Conservation (phyloP, 148 eudicot genomes). For the Selenicereus undatus region DNA sequence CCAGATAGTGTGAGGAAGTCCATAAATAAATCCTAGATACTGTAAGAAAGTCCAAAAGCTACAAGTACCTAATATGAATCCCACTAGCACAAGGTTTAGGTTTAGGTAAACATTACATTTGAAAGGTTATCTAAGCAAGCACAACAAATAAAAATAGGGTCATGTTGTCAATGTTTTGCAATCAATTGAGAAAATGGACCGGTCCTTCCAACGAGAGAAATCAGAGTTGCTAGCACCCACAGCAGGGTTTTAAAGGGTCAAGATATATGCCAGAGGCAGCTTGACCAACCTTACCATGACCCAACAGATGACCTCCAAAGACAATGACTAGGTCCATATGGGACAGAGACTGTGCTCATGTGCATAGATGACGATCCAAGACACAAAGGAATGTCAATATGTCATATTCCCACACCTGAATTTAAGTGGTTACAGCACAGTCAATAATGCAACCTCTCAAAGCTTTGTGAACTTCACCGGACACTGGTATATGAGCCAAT, state of each 20-base stretch:
- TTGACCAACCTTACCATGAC: not conserved
- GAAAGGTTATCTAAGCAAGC: not conserved
- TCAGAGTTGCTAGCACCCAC: too few species aligned
- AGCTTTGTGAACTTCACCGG: not conserved
- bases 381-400: not conserved
- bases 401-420: not conserved
- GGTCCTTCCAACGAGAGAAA: too few species aligned
- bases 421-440: not conserved
- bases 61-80: not conserved
- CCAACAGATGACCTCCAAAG: not conserved
- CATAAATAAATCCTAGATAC: not conserved
- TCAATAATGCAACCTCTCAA: not conserved
- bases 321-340: not conserved
- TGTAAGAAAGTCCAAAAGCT: not conserved
- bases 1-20: not conserved
- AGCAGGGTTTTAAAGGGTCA: not conserved
- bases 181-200: not conserved
- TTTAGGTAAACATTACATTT: not conserved
- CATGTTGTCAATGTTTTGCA: not conserved
- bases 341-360: not conserved
- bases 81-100: not conserved
- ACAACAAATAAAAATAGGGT: not conserved
- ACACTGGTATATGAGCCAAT: not conserved
- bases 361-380: not conserved
- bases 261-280: not conserved